Evolutionary conservation across 495 filamentous ascomycete species (phyloP).

Genomic region (Talaromyces liani): DNA sequence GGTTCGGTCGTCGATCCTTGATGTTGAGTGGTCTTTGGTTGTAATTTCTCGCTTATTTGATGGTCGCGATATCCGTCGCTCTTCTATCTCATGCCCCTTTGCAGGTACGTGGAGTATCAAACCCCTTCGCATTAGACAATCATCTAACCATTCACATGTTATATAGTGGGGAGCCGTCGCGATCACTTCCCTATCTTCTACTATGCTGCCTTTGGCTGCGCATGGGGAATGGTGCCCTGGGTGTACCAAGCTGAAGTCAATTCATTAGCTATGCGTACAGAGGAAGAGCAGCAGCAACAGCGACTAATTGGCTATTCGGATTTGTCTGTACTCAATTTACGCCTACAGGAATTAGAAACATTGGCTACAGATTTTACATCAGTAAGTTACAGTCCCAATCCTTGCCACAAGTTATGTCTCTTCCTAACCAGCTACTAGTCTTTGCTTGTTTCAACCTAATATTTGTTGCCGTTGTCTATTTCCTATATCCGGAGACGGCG

Average conservation of each 20-base stretch:
- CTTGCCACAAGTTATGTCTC: slow-evolving; percentile 1
- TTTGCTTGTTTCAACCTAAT: slow-evolving; percentile 6
- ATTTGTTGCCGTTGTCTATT: slow-evolving; percentile 10
- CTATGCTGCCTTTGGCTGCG: slow-evolving; percentile 16
- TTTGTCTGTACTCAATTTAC: slow-evolving; percentile 49
- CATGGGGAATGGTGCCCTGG: slow-evolving; percentile 27
- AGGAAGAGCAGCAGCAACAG: slow-evolving; percentile 32
- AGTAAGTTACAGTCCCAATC: slow-evolving; percentile 42
- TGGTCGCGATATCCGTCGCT: slow-evolving; percentile 26
- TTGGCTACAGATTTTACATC: slow-evolving; percentile 46
- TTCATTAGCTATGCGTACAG: slow-evolving; percentile 38
- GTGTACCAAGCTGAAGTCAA: slow-evolving; percentile 52
- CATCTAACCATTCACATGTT: too few species aligned
- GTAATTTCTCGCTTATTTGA: slow-evolving; percentile 15
- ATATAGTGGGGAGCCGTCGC: slow-evolving; percentile 5
- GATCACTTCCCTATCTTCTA: slow-evolving; percentile 17
- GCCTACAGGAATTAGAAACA: slow-evolving; percentile 35
- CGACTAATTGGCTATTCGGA: slow-evolving; percentile 13
- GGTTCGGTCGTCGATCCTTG: slow-evolving; percentile 54
- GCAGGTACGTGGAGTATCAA: too few species aligned
- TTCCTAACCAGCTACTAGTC: too few species aligned
- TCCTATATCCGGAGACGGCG: slow-evolving; percentile 11
- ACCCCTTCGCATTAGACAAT: too few species aligned
- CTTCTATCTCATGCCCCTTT: background rate
- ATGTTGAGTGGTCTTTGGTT: slow-evolving; percentile 46